A percentile compares a stretch with the other conserved stretches of the same genome.
phyloP scores from a whole-genome alignment of 2,329 filamentous ascomycete species.

The Ceratocystiopsis sp. region DNA sequence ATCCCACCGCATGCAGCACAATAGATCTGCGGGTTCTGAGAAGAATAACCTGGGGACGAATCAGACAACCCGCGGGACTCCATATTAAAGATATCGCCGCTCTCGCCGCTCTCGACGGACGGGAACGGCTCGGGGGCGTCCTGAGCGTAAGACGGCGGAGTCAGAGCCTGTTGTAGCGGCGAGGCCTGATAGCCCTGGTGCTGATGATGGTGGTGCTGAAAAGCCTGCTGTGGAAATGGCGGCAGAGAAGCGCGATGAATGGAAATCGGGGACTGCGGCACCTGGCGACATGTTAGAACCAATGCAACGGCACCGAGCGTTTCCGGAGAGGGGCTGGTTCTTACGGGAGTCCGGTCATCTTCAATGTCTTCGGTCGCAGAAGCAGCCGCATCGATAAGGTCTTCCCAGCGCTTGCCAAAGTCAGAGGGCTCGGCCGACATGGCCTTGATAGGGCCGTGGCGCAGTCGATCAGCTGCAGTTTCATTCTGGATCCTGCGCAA shows the following conservation, averaged over 20 bases:
- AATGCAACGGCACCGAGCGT: neutral
- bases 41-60: slow-evolving; percentile 57
- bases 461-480: slow-evolving; percentile 34
- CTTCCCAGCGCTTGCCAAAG: slow-evolving; percentile 86
- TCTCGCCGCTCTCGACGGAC: slow-evolving; percentile 65
- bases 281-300: slow-evolving; percentile 21
- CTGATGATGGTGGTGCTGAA: slow-evolving; percentile 13
- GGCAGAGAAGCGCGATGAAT: slow-evolving; percentile 45
- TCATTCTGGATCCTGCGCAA: slow-evolving; percentile 40
- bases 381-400: slow-evolving; percentile 82
- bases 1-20: slow-evolving; percentile 74
- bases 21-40: slow-evolving; percentile 73
- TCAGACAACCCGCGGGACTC: slow-evolving; percentile 45
- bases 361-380: slow-evolving; percentile 84
- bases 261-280: slow-evolving; percentile 48
- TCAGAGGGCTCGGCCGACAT: slow-evolving; percentile 72
- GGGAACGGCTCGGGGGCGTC: slow-evolving; percentile 66
- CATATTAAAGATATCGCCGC: slow-evolving; percentile 57
- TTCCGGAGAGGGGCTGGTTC: slow-evolving; percentile 13
- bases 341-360: slow-evolving; percentile 77
- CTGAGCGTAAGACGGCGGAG: slow-evolving; percentile 56
- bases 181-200: slow-evolving; percentile 59
- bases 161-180: slow-evolving; percentile 76
- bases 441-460: slow-evolving; percentile 58
- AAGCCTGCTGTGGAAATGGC: slow-evolving; percentile 36